Conservation (phyloP, 129 eudicot species). For the Ambrosia artemisiifolia region DNA sequence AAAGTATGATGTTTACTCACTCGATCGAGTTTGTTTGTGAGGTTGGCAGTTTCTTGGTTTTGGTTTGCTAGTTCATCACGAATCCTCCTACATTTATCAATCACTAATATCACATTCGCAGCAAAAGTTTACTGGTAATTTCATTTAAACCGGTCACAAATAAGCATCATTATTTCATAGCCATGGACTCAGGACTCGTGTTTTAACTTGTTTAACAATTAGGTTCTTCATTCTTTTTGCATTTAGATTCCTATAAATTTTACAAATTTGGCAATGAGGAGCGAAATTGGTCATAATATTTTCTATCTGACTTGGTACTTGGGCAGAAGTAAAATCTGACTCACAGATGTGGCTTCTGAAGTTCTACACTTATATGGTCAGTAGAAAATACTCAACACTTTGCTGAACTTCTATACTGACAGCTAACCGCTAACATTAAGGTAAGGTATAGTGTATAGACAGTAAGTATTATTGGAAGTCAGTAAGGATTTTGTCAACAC, state of each 20-base stretch:
- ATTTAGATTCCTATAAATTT: neutral
- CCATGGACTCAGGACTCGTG: neutral
- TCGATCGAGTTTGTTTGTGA: constrained; percentile 86
- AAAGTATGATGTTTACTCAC: constrained; percentile 38
- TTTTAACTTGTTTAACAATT: neutral
- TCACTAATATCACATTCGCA: neutral
- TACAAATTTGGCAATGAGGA: neutral
- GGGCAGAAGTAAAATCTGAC: too few species aligned
- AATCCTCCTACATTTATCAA: constrained; percentile 66
- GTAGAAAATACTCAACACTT: too few species aligned
- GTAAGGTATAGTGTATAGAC: too few species aligned
- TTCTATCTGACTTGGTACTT: too few species aligned
- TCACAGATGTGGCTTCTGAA: too few species aligned
- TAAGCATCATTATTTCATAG: neutral
- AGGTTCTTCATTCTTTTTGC: neutral
- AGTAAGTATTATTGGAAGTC: too few species aligned
- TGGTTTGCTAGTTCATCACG: constrained; percentile 84
- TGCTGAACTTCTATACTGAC: too few species aligned
- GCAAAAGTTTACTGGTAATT: neutral
- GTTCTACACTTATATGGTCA: too few species aligned
- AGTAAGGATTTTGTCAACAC: too few species aligned
- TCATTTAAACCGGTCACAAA: neutral
- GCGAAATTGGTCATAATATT: neutral
- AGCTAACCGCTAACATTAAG: too few species aligned
- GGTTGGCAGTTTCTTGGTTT: constrained; percentile 81